Evolutionary conservation across 1,139 yeast species (phyloP).

Genomic region (Debaryomycetaceae sp.): DNA sequence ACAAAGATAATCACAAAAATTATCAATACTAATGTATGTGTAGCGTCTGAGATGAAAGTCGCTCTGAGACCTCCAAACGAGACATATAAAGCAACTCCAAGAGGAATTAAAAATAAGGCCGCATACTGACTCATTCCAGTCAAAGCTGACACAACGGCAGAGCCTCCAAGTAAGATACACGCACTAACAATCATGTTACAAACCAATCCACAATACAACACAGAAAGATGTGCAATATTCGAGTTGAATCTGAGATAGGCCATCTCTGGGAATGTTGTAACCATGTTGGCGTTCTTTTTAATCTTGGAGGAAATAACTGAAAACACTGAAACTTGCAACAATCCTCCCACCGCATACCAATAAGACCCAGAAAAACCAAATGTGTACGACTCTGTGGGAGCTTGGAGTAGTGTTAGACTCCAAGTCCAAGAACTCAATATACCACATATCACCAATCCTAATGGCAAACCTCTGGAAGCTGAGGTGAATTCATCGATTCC

Average conservation of each 20-base stretch:
- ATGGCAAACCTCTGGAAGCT: constrained; percentile 25
- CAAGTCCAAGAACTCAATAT: constrained; percentile 29
- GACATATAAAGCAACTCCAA: constrained; percentile 35
- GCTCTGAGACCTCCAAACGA: constrained; percentile 41
- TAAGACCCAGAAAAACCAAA: constrained; percentile 27
- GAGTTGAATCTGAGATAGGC: constrained; percentile 27
- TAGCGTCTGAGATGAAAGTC: constrained; percentile 36
- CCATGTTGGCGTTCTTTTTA: constrained; percentile 26
- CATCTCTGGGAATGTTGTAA: constrained; percentile 29
- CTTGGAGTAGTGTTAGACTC: constrained; percentile 29
- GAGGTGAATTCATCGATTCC: constrained; percentile 30
- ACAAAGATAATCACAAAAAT: constrained; percentile 26
- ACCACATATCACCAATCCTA: constrained; percentile 24
- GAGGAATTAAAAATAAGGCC: constrained; percentile 34
- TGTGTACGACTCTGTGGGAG: constrained; percentile 22
- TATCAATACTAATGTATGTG: constrained; percentile 32
- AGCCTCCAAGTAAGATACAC: constrained; percentile 36
- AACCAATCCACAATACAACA: constrained; percentile 27
- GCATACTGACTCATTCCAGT: constrained; percentile 31
- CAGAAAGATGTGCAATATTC: constrained; percentile 25
- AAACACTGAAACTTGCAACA: constrained; percentile 28
- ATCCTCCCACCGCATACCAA: constrained; percentile 26
- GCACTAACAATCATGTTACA: constrained; percentile 32
- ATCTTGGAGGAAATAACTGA: constrained; percentile 26
- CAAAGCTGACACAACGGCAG: constrained; percentile 31